phyloP scores from a whole-genome alignment of 768 basidiomycete species.

The Baorangia bicolor region DNA sequence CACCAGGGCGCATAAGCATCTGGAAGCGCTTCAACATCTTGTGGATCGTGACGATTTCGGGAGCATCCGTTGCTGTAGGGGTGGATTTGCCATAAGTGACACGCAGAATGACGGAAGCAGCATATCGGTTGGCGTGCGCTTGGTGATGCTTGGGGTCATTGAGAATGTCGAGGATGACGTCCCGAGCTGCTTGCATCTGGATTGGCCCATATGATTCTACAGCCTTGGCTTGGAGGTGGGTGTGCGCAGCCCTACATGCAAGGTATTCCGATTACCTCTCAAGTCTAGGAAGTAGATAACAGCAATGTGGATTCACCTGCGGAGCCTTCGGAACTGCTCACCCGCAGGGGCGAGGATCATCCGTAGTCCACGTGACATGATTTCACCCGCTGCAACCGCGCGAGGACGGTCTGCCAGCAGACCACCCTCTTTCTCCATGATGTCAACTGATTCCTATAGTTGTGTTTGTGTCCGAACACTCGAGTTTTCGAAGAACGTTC shows the following conservation, averaged over 20 bases:
- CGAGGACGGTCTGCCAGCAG: constrained; percentile 53
- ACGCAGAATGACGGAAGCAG: constrained; percentile 36
- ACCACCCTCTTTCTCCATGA: constrained; percentile 68
- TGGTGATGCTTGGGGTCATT: constrained; percentile 44
- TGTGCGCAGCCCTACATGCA: constrained; percentile 49
- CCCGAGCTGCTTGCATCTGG: constrained; percentile 38
- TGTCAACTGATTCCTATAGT: constrained; percentile 54
- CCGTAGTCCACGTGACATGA: constrained; percentile 57
- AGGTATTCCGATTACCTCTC: not conserved
- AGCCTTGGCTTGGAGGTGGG: constrained; percentile 55
- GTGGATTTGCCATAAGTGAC: constrained; percentile 36
- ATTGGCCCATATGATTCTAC: constrained; percentile 49
- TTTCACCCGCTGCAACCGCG: constrained; percentile 58
- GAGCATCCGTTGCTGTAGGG: constrained; percentile 28
- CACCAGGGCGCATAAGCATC: constrained; percentile 37
- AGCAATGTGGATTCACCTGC: constrained; percentile 38
- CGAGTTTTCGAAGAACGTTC: not conserved
- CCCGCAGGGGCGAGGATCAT: constrained; percentile 55
- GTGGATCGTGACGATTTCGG: constrained; percentile 35
- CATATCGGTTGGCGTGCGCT: constrained; percentile 49
- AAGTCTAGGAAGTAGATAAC: not conserved
- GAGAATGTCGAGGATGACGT: constrained; percentile 34
- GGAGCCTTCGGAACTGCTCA: constrained; percentile 59
- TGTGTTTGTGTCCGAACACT: not conserved
- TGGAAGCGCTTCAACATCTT: constrained; percentile 37